Base-by-base conservation (phyloP, 495 filamentous ascomycete species). In the Sphaerosporella brunnea region DNA sequence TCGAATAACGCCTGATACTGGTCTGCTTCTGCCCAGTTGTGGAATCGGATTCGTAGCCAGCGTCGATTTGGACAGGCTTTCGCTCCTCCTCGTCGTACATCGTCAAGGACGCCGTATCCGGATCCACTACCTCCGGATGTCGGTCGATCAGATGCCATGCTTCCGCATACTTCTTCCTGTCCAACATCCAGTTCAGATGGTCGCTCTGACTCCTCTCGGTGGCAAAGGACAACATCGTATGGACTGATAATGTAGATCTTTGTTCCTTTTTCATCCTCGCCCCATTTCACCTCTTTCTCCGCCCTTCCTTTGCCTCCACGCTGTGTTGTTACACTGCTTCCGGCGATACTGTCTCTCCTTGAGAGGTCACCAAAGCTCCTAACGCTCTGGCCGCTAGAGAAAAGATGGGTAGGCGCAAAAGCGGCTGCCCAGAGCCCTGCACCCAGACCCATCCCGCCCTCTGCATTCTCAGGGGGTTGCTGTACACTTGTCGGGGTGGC, bases 191-290 rank as follows among this genome's bases (percentile, higher is more conserved):
- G 4, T 71, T 67, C 11, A 96, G 64, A 53, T 90, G 85, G 60
- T 97, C 90, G 0, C 74, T 63, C 10, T 86, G 67, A 52, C 93
- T 87, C 51, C 90, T 68, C 55, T 84, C 84, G 0, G 88, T 80
- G 0, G 84, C 81, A 46, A 93, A 68, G n/a, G 19, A 94, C 74
- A 53, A 86, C 93, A 64, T 97, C 90, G 53, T 90, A 97, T 1
- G 92, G 92, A 55, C 86, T 95, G 43, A 92, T 84, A 24, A 97
- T 80, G 60, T 93, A 94, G 21, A 97, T 83, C 54, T 95, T 96
- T 51, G 86, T 72, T 0, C 90, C 87, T 4, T 76, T 72, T 13
- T 75, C 75, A 28, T 61, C 58, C 18, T 23, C 55, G 1, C 55
- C 57, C 58, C 58, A 61, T 10, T 47, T 45, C 9, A 39, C 24